These are phyloP conservation scores for Porphyrellus cyaneotinctus DNA, from an alignment of 768 basidiomycete genomes.

Conservation along the genomic window DNA sequence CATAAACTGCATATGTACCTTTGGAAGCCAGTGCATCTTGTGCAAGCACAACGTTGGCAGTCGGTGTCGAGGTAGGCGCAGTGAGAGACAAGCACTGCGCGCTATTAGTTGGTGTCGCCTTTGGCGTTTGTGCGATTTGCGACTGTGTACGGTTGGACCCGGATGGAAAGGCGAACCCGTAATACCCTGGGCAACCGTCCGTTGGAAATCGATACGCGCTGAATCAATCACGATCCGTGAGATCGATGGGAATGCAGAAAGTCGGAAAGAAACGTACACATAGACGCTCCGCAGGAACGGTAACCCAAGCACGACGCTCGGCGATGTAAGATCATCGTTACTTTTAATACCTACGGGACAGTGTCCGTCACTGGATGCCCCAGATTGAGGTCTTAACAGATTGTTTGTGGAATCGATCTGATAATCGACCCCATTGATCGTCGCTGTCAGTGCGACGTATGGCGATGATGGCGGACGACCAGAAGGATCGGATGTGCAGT, in stretches of 20 bases:
- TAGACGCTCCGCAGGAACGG: constrained; percentile 33
- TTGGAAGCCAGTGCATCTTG: constrained; percentile 4
- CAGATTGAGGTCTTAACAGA: constrained; percentile 15
- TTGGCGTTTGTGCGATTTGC: constrained; percentile 29
- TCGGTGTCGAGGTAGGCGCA: constrained; percentile 28
- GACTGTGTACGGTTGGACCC: constrained; percentile 26
- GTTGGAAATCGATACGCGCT: constrained; percentile 34
- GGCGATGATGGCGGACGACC: constrained; percentile 11
- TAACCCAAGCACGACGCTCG: constrained; percentile 17
- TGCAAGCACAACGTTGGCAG: constrained; percentile 13
- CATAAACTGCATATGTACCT: constrained; percentile 15
- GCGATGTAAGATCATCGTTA: constrained; percentile 9
- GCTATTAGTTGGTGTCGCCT: constrained; percentile 24
- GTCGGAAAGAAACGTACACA: constrained; percentile 15
- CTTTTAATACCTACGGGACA: constrained; percentile 25
- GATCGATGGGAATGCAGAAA: background rate
- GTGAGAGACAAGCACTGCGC: constrained; percentile 24
- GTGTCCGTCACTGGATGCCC: background rate
- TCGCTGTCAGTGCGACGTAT: constrained; percentile 24
- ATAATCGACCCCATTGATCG: constrained; percentile 33
- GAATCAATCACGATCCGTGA: background rate
- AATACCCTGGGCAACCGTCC: constrained; percentile 27
- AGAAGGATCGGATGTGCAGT: constrained; percentile 7
- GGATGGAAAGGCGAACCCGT: constrained; percentile 30
- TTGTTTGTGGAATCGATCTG: constrained; percentile 25